phyloP scores from a whole-genome alignment of 306 rosid genomes.

The Fragaria vesca region DNA sequence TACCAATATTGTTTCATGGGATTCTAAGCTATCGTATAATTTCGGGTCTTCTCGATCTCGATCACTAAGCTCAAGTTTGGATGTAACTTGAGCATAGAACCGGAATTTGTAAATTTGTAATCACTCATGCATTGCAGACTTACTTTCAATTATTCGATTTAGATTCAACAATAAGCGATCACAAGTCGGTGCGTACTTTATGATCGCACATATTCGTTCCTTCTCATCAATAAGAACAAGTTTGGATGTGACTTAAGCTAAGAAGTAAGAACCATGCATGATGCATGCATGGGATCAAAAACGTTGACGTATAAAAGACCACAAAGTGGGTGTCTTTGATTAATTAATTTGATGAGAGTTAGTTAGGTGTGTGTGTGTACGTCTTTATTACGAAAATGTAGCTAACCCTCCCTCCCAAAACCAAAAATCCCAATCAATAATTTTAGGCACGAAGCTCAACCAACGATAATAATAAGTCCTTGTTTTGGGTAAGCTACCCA shows the following conservation, averaged over 20 bases:
- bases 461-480: background rate
- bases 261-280: background rate
- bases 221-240: background rate
- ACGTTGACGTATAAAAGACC: background rate
- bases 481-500: background rate
- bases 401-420: background rate
- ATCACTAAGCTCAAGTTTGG: no score
- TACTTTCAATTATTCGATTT: background rate
- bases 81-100: no score
- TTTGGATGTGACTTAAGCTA: background rate
- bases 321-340: background rate
- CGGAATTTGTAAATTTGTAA: no score
- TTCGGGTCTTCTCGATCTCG: no score
- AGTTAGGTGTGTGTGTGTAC: background rate
- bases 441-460: constrained; percentile 3
- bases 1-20: background rate
- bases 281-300: background rate
- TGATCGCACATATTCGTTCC: background rate
- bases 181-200: background rate
- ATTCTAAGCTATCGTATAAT: no score
- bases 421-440: background rate
- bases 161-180: background rate
- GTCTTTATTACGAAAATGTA: background rate
- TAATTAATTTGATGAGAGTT: background rate
- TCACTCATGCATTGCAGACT: no score